Conservation (phyloP, 192 early-diverging fungal genomes). For the Podila verticillata region DNA sequence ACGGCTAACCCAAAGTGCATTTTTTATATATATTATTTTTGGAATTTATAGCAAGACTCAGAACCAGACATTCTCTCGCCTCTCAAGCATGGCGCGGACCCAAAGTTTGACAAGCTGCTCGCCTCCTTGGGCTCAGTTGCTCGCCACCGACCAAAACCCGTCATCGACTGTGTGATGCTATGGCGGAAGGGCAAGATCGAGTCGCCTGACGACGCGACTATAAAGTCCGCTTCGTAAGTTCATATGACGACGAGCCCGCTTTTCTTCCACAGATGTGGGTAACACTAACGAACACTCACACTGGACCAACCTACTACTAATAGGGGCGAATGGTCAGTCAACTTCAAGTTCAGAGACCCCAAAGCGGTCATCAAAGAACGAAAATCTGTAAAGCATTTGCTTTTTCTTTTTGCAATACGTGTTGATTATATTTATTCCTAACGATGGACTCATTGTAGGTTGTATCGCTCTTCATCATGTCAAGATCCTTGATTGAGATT, state of each 20-base stretch:
- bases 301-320: not conserved
- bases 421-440: not conserved
- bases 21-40: not conserved
- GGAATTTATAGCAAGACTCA: slow-evolving; percentile 59
- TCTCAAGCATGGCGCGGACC: slow-evolving; percentile 75
- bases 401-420: not conserved
- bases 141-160: slow-evolving; percentile 84
- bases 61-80: slow-evolving; percentile 69
- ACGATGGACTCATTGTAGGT: slow-evolving; percentile 43
- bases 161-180: slow-evolving; percentile 81
- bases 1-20: not conserved
- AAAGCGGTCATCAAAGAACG: slow-evolving; percentile 46
- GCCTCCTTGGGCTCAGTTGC: slow-evolving; percentile 83
- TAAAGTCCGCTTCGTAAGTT: slow-evolving; percentile 41
- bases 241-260: not conserved
- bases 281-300: not conserved
- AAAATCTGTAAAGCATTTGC: slow-evolving; percentile 23
- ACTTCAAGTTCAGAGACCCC: slow-evolving; percentile 40
- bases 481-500: slow-evolving; percentile 88
- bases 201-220: slow-evolving; percentile 50
- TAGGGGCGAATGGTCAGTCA: slow-evolving; percentile 41
- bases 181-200: slow-evolving; percentile 80
- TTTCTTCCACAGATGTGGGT: not conserved
- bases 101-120: slow-evolving; percentile 83
- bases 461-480: slow-evolving; percentile 86